These are phyloP conservation scores for Ambrosia trifida DNA, from an alignment of 129 eudicot genomes.

Conservation along the genomic window DNA sequence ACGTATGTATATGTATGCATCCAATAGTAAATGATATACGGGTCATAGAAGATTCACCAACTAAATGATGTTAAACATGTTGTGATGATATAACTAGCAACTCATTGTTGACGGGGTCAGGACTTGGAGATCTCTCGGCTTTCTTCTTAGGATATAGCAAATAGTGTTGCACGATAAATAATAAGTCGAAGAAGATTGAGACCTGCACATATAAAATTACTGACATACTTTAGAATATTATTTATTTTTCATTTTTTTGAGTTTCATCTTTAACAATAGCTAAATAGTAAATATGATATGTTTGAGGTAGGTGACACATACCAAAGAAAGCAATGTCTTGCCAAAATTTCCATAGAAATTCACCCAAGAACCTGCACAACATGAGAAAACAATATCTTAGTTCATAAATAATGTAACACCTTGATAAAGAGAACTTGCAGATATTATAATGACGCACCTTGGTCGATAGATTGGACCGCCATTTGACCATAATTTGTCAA, in stretches of 20 bases:
- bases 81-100: neutral
- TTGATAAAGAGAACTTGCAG: neutral
- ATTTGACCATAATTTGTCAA: conserved; percentile 69
- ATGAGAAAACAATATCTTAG: conserved; percentile 8
- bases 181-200: conserved; percentile 70
- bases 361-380: conserved; percentile 70
- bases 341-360: conserved; percentile 91
- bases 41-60: neutral
- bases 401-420: neutral
- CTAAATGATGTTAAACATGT: conserved; percentile 2
- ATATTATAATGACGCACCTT: conserved; percentile 36
- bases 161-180: conserved; percentile 74
- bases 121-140: conserved; percentile 17
- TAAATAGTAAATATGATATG: neutral
- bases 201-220: conserved; percentile 44
- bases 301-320: conserved; percentile 28
- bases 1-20: neutral
- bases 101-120: conserved; percentile 43
- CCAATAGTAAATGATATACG: neutral
- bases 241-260: neutral
- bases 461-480: conserved; percentile 75
- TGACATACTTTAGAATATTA: neutral
- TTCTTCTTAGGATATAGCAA: conserved; percentile 61
- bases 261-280: neutral
- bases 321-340: conserved; percentile 84